phyloP scores from a whole-genome alignment of 495 filamentous ascomycete genomes.

The Tuber calosporum region DNA sequence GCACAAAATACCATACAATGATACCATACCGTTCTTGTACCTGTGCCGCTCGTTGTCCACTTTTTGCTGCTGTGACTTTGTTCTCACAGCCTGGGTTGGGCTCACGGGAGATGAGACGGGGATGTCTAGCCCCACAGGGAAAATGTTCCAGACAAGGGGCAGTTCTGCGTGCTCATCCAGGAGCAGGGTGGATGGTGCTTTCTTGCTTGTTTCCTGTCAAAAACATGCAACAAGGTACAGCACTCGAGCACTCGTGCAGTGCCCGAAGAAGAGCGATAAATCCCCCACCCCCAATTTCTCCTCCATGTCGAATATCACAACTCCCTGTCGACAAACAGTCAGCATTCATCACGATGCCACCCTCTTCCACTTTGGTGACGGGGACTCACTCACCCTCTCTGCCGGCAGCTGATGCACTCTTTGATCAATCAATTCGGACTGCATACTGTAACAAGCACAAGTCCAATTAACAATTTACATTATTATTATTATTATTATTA shows the following conservation, averaged over 20 bases:
- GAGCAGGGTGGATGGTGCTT: not conserved
- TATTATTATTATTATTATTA: too few species aligned
- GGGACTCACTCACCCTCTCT: not conserved
- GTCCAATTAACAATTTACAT: not conserved
- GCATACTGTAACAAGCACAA: not conserved
- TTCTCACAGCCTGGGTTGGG: not conserved
- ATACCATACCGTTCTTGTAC: not conserved
- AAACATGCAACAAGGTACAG: not conserved
- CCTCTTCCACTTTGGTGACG: not conserved
- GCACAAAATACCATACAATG: not conserved
- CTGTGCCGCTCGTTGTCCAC: not conserved
- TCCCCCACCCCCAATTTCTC: not conserved
- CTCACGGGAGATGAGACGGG: conserved; percentile 31
- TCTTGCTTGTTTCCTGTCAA: not conserved
- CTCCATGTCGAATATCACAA: not conserved
- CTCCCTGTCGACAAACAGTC: not conserved
- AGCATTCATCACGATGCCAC: not conserved
- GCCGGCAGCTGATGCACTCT: not conserved
- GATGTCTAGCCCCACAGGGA: conserved; percentile 15
- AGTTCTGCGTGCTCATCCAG: not conserved
- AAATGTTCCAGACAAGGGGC: not conserved
- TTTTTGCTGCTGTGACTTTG: not conserved
- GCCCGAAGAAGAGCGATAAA: not conserved
- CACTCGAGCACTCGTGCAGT: too few species aligned
- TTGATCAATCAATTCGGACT: not conserved